Percentiles rank a stretch among this genome's conserved stretches.
These are phyloP conservation scores for Colletotrichum somersetense DNA, from an alignment of 2,329 filamentous ascomycete genomes.

Conservation along the genomic window DNA sequence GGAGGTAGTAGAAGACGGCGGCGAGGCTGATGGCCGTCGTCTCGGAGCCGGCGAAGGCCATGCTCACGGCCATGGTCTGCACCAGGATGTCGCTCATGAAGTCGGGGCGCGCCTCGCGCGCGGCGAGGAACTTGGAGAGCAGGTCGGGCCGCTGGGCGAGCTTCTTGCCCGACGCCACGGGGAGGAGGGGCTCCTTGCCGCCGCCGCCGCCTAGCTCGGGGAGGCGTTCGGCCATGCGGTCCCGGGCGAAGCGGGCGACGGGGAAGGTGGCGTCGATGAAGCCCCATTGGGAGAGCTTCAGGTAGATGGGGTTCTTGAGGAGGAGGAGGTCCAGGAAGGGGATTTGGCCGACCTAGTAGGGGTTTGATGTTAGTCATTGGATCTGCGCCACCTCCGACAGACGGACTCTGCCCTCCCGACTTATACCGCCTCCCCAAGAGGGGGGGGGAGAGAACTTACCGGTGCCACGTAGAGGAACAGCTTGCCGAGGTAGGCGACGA, in stretches of 20 bases:
- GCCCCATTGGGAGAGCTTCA: constrained; percentile 76
- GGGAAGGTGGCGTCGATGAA: constrained; percentile 78
- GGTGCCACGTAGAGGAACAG: constrained; percentile 80
- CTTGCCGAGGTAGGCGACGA: constrained; percentile 72
- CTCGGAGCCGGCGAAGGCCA: constrained; percentile 82
- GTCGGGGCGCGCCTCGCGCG: constrained; percentile 74
- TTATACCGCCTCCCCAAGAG: not conserved
- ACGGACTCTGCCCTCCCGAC: not conserved
- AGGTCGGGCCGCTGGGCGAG: constrained; percentile 66
- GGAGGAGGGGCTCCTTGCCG: constrained; percentile 53
- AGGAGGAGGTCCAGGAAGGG: constrained; percentile 77
- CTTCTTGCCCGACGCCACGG: constrained; percentile 52
- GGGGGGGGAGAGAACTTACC: constrained; percentile 53
- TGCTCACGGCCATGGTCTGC: constrained; percentile 77
- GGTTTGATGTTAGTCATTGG: not conserved
- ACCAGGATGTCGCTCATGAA: constrained; percentile 80
- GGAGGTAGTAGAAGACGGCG: constrained; percentile 79
- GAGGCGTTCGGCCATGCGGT: constrained; percentile 75
- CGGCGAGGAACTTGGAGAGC: constrained; percentile 79
- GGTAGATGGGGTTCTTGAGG: constrained; percentile 80
- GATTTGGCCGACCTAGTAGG: constrained; percentile 75
- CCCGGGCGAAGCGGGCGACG: constrained; percentile 78
- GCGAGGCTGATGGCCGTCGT: constrained; percentile 82
- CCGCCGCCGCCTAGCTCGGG: constrained; percentile 55
- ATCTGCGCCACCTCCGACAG: not conserved